These are phyloP conservation scores for Aureobasidium sp. DNA, from an alignment of 2,329 filamentous ascomycete genomes.

Conservation along the genomic window DNA sequence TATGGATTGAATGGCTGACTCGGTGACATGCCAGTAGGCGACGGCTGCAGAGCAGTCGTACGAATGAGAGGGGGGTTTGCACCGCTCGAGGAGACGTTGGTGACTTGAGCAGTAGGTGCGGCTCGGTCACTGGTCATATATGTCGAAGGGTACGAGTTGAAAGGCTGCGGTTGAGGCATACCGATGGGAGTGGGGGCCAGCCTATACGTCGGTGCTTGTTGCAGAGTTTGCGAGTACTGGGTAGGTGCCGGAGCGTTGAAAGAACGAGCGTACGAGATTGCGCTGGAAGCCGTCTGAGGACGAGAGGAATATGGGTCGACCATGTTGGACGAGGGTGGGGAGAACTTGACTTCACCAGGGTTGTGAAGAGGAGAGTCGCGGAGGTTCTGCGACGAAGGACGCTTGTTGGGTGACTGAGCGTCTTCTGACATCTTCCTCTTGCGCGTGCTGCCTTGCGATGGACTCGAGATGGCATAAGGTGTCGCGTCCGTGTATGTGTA, in stretches of 20 bases:
- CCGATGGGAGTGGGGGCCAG: conserved; percentile 13
- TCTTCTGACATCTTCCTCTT: conserved; percentile 51
- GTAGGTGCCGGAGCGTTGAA: conserved; percentile 31
- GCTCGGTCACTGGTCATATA: conserved; percentile 38
- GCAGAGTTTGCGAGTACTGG: conserved; percentile 22
- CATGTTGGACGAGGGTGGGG: conserved; percentile 16
- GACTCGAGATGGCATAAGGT: conserved; percentile 29
- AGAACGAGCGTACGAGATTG: conserved; percentile 27
- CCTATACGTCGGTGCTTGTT: conserved; percentile 15
- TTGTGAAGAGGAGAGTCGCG: conserved; percentile 24
- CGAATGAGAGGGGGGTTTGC: conserved; percentile 57
- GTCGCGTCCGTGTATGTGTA: conserved; percentile 53
- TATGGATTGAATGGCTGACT: conserved; percentile 63
- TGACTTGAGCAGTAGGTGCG: conserved; percentile 28
- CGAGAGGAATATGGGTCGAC: conserved; percentile 16
- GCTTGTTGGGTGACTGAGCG: conserved; percentile 35
- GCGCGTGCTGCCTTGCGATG: conserved; percentile 36
- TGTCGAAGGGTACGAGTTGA: conserved; percentile 36
- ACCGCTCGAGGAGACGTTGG: conserved; percentile 34
- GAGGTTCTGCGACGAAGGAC: conserved; percentile 27
- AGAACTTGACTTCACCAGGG: conserved; percentile 16
- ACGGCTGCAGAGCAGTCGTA: conserved; percentile 56
- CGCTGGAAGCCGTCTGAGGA: conserved; percentile 16
- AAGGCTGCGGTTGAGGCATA: conserved; percentile 16
- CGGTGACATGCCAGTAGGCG: conserved; percentile 41